Evolutionary conservation across 352 stramenopile species (phyloP).

Genomic region (Pythium sp.): DNA sequence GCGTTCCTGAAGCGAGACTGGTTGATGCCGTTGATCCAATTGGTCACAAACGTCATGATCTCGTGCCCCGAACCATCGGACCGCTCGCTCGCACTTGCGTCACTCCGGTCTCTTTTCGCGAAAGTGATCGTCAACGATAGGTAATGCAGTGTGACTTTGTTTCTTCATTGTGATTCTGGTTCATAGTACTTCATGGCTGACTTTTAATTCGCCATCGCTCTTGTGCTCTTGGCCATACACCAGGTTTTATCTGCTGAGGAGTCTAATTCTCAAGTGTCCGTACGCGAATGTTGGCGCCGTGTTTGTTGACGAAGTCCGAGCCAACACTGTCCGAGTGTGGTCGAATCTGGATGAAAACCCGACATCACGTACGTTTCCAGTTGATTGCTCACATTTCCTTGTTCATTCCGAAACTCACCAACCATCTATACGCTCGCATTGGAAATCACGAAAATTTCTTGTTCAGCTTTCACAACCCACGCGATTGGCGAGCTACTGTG

Average conservation of each 20-base stretch:
- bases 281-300: constrained; percentile 72
- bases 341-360: constrained; percentile 14
- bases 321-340: constrained; percentile 43
- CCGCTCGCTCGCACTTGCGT: constrained; percentile 32
- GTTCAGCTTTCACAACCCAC: constrained; percentile 15
- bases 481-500: constrained; percentile 30
- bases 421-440: neutral
- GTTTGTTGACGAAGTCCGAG: constrained; percentile 59
- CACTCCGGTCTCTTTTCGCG: constrained; percentile 37
- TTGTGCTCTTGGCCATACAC: neutral
- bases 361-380: constrained; percentile 30
- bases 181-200: neutral
- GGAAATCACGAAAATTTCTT: neutral
- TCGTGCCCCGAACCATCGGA: constrained; percentile 45
- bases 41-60: constrained; percentile 71
- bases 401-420: neutral
- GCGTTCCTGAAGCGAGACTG: constrained; percentile 44
- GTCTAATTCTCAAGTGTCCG: constrained; percentile 48
- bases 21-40: constrained; percentile 54
- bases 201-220: neutral
- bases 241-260: constrained; percentile 51
- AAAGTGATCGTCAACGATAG: constrained; percentile 32
- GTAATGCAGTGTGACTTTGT: constrained; percentile 19
- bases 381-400: neutral
- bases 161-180: neutral